Conservation (phyloP, 2,329 filamentous ascomycete species). For the Ophiostoma tasmaniense region DNA sequence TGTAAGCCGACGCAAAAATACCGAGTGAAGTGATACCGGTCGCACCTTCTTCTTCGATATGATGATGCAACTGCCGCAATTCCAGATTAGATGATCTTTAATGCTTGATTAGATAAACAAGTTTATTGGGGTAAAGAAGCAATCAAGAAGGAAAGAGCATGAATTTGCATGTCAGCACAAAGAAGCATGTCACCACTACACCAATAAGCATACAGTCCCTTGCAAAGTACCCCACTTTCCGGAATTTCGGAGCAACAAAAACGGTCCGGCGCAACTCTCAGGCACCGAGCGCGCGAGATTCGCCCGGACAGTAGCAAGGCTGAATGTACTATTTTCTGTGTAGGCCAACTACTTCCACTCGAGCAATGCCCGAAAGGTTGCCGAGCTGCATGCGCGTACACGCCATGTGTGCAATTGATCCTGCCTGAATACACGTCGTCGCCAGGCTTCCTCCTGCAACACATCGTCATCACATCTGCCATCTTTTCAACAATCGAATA, state of each 20-base stretch:
- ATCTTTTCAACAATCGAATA: too few relatives aligned
- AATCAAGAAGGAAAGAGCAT: background rate
- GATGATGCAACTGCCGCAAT: background rate
- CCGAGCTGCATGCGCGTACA: background rate
- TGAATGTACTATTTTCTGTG: background rate
- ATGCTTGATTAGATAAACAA: background rate
- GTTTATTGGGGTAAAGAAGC: background rate
- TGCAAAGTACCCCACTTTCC: conserved; percentile 10
- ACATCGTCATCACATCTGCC: background rate
- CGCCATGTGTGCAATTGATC: background rate
- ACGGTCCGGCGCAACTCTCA: conserved; percentile 10
- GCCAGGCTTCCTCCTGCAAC: background rate
- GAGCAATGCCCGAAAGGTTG: background rate
- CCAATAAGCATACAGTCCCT: background rate
- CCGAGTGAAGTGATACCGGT: too few relatives aligned
- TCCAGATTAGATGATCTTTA: background rate
- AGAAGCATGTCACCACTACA: background rate
- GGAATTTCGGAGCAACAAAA: conserved; percentile 21
- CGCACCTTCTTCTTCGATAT: too few relatives aligned
- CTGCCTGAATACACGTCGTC: background rate
- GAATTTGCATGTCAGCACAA: background rate
- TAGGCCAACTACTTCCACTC: background rate
- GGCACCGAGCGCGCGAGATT: background rate
- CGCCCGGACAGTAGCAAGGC: background rate
- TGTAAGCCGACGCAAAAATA: background rate